These are phyloP conservation scores for Pyrenophora graminea DNA, from an alignment of 2,329 filamentous ascomycete species.

Conservation along the genomic window DNA sequence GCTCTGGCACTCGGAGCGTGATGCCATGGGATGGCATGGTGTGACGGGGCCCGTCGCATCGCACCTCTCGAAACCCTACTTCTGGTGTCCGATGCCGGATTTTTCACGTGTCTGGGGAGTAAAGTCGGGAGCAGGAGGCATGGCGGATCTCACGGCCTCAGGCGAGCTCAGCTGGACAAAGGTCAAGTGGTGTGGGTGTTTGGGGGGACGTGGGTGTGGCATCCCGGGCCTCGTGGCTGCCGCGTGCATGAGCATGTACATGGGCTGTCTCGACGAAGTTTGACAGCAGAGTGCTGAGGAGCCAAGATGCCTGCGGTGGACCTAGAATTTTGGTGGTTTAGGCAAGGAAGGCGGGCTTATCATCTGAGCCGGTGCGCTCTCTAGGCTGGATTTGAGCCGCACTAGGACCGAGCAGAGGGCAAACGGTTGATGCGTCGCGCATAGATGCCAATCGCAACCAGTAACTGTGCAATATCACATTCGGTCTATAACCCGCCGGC, in stretches of 20 bases:
- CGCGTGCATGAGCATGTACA: conserved; percentile 6
- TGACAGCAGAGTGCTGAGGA: background rate
- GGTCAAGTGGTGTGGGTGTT: conserved; percentile 6
- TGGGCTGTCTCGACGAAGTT: conserved; percentile 2
- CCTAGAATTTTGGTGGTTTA: background rate
- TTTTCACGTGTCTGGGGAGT: too few relatives aligned
- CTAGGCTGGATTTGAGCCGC: too few relatives aligned
- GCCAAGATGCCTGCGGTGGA: background rate
- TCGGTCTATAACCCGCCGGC: too few relatives aligned
- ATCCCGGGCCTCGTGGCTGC: background rate
- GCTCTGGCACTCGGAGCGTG: background rate
- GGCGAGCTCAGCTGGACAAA: background rate
- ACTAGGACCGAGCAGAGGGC: too few relatives aligned
- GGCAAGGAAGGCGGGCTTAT: too few relatives aligned
- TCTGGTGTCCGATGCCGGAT: conserved; percentile 3
- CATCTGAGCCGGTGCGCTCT: too few relatives aligned
- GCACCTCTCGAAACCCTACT: conserved; percentile 12
- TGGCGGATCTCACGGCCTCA: background rate
- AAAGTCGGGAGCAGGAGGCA: background rate
- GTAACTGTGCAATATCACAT: too few relatives aligned
- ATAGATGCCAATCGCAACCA: too few relatives aligned
- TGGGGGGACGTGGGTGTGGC: conserved; percentile 1
- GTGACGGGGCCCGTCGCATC: conserved; percentile 15
- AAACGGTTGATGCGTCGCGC: too few relatives aligned
- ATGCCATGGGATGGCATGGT: conserved; percentile 7